Evolutionary conservation across 192 early-diverging fungal genomes (phyloP).

Genomic region (Diversispora eburnea): DNA sequence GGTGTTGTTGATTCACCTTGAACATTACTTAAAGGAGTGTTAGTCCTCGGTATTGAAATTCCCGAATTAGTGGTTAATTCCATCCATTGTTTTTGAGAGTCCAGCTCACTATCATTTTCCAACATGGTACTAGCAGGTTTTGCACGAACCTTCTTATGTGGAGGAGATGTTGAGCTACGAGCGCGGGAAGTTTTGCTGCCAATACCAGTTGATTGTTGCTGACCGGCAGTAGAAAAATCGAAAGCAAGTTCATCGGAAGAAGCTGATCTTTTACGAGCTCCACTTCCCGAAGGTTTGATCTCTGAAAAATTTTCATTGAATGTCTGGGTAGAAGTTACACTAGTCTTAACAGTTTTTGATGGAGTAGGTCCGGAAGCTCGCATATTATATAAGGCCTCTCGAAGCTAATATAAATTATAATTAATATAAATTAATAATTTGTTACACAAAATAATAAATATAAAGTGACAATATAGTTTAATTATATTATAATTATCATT

Average conservation of each 20-base stretch:
- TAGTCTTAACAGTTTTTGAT: slow-evolving; percentile 32
- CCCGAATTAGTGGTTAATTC: slow-evolving; percentile 23
- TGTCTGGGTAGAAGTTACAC: neutral
- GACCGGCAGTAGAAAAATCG: slow-evolving; percentile 17
- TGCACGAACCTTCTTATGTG: slow-evolving; percentile 29
- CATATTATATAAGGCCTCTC: slow-evolving; percentile 45
- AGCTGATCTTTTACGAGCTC: slow-evolving; percentile 28
- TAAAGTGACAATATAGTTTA: neutral
- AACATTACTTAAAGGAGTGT: slow-evolving; percentile 10
- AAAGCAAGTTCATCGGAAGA: slow-evolving; percentile 15
- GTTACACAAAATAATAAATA: neutral
- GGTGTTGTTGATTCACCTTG: slow-evolving; percentile 15
- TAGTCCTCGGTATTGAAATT: slow-evolving; percentile 19
- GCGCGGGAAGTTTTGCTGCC: slow-evolving; percentile 3
- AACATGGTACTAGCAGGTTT: neutral
- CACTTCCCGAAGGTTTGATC: slow-evolving; percentile 2
- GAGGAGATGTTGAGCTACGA: slow-evolving; percentile 27
- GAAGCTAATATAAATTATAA: slow-evolving; percentile 32
- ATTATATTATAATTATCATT: neutral
- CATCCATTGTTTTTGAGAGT: slow-evolving; percentile 15
- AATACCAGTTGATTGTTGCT: slow-evolving; percentile 1
- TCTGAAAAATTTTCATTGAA: slow-evolving; percentile 16
- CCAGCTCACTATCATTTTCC: slow-evolving; percentile 25
- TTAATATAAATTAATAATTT: neutral
- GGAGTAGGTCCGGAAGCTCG: slow-evolving; percentile 39